Evolutionary conservation across 2,329 filamentous ascomycete species (phyloP), one percentile per base, ranked within the genome.

Genomic region (Bretziella fagacearum): DNA sequence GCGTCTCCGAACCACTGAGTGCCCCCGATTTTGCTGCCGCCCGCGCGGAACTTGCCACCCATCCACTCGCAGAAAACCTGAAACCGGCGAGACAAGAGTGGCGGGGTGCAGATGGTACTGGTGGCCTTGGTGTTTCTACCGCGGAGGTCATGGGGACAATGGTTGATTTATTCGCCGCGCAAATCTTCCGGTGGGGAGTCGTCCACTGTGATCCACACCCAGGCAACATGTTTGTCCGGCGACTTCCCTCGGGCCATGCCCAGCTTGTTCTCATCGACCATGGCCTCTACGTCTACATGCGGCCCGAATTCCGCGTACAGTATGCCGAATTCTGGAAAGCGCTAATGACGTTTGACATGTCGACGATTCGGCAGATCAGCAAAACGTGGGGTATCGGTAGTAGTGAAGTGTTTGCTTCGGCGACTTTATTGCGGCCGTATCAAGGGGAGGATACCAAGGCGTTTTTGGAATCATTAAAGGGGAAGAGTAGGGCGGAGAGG

Each of bases 161-260:
- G 78, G 76, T 95, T 43, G 89, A 95, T 60, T 72, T 96, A 27
- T 98, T 96, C 67, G 84, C 81, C n/a, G 87, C 85, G 2, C 89
- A 96, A 59, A 96, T 96, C 72, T 98, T 95, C 68, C 80, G 93
- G 53, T 96, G 85, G 84, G 91, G 91, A 10, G 74, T 84, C 36
- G 84, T 96, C 0, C 89, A 98, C 65, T 95, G 89, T 64, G 91
- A 98, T 60, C 91, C 91, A 7, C 91, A 98, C 58, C 91, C 91
- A 1, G 89, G 89, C 23, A 98, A 98, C 64, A 91, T 96, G 60
- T 94, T 98, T 65, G 81, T 96, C 58, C 81, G 91, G 6, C 80
- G 91, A 6, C 69, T 84, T 13, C 82, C 86, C 1, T 79, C 71
- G 36, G 89, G 89, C n/a, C 72, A 77, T 36, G 73, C 89, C 1